Conservation (phyloP, 192 early-diverging fungal genomes). For the Podila clonocystis region DNA sequence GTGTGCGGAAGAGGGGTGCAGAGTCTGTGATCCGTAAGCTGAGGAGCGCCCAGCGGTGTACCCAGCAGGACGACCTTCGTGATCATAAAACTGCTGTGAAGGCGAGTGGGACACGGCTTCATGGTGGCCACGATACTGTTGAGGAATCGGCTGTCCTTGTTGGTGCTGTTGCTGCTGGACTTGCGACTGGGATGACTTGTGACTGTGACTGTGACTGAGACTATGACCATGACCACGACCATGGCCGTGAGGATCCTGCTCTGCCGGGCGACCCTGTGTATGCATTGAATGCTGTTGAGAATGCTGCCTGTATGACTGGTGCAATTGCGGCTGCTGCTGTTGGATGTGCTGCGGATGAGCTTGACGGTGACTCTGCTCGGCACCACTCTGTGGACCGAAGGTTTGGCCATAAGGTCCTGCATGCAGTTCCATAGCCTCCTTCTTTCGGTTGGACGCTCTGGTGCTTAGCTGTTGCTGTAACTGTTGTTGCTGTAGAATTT, state of each 20-base stretch:
- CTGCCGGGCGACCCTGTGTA: not conserved
- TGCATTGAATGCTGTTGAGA: not conserved
- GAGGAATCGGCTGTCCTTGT: not conserved
- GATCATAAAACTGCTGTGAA: conserved; percentile 24
- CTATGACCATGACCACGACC: not conserved
- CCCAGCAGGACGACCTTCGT: conserved; percentile 19
- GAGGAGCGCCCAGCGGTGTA: conserved; percentile 23
- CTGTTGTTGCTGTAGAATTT: conserved; percentile 7
- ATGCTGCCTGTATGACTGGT: not conserved
- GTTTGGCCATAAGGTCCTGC: conserved; percentile 3
- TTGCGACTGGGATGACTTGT: too few species aligned
- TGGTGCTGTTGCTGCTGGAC: not conserved
- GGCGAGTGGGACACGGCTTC: conserved; percentile 1
- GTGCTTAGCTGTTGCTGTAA: conserved; percentile 10
- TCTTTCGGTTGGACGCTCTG: conserved; percentile 8
- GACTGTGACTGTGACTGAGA: too few species aligned
- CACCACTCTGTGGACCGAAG: not conserved
- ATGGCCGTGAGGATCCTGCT: not conserved
- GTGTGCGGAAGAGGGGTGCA: conserved; percentile 16
- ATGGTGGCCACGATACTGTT: conserved; percentile 19
- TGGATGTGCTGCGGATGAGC: conserved; percentile 6
- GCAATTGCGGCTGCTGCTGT: not conserved
- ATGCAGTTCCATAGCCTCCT: conserved; percentile 24
- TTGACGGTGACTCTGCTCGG: conserved; percentile 3
- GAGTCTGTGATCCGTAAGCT: conserved; percentile 25